Conservation (phyloP, 306 rosid genomes). For the Cercis canadensis region DNA sequence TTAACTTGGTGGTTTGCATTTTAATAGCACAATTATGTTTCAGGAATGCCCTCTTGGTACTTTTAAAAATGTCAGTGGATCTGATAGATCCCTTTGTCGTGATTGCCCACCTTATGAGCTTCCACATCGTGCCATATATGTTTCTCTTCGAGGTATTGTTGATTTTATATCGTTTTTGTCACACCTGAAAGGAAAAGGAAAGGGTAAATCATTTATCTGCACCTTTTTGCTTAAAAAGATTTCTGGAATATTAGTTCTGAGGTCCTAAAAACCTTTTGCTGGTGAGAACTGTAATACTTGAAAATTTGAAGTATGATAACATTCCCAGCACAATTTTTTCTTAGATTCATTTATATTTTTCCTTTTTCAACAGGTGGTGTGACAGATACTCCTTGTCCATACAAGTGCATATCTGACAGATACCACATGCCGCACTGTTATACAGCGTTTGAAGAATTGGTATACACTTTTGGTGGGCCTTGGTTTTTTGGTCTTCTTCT, state of each 20-base stretch:
- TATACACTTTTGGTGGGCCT: constrained; percentile 98
- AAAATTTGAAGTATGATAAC: constrained; percentile 13
- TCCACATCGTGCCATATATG: constrained; percentile 78
- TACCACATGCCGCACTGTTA: constrained; percentile 95
- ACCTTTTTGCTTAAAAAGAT: constrained; percentile 18
- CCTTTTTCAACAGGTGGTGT: constrained; percentile 74
- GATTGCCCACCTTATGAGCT: constrained; percentile 68
- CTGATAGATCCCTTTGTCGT: constrained; percentile 73
- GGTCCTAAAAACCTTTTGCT: background rate
- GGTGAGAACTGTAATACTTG: background rate
- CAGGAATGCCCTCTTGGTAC: constrained; percentile 99
- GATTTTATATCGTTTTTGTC: constrained; percentile 29
- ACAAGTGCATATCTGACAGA: constrained; percentile 88
- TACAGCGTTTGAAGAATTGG: constrained; percentile 94
- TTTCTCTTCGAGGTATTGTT: constrained; percentile 75
- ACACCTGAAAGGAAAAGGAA: constrained; percentile 24
- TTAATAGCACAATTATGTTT: constrained; percentile 36
- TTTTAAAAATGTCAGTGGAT: constrained; percentile 81
- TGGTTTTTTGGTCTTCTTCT: constrained; percentile 85
- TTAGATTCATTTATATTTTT: constrained; percentile 36
- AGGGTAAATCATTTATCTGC: constrained; percentile 23
- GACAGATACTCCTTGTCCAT: constrained; percentile 87
- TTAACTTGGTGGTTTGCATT: constrained; percentile 24
- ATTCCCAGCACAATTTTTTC: constrained; percentile 18
- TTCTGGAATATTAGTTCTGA: constrained; percentile 12